Conservation (phyloP, 345 rosid genomes). For the Linum lewisii region DNA sequence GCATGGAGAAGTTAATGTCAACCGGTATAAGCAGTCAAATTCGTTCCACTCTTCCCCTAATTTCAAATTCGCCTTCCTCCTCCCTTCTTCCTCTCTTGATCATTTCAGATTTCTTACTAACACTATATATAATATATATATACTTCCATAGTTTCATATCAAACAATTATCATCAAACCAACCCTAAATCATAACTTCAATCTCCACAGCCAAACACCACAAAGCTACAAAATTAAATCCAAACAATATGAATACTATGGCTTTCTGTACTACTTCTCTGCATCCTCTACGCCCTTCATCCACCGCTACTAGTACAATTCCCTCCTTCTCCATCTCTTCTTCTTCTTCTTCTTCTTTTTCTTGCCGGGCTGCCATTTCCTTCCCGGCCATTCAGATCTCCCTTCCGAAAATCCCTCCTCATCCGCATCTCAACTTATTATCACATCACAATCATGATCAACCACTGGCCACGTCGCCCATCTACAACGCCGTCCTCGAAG, state of each 20-base stretch:
- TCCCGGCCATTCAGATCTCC: neutral
- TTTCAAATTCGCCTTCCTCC: too few relatives aligned
- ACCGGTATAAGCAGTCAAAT: neutral
- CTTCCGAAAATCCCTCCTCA: neutral
- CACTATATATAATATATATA: too few relatives aligned
- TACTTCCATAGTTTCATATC: too few relatives aligned
- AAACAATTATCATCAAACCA: too few relatives aligned
- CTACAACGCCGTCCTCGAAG: conserved; percentile 31
- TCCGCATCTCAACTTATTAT: neutral
- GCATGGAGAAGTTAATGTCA: neutral
- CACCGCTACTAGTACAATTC: neutral
- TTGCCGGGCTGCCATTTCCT: neutral
- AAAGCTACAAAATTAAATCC: too few relatives aligned
- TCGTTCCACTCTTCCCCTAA: neutral
- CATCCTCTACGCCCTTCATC: neutral
- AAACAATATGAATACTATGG: too few relatives aligned
- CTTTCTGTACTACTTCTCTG: neutral
- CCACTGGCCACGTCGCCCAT: neutral
- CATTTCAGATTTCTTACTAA: too few relatives aligned
- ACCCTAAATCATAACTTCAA: too few relatives aligned
- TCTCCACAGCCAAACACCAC: too few relatives aligned
- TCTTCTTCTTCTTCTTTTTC: neutral
- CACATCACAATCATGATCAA: neutral
- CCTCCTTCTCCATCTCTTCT: neutral
- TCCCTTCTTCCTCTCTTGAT: too few relatives aligned